Evolutionary conservation across 164 flowering plant genomes (phyloP).

Genomic region (Magnolia kwangsiensis): DNA sequence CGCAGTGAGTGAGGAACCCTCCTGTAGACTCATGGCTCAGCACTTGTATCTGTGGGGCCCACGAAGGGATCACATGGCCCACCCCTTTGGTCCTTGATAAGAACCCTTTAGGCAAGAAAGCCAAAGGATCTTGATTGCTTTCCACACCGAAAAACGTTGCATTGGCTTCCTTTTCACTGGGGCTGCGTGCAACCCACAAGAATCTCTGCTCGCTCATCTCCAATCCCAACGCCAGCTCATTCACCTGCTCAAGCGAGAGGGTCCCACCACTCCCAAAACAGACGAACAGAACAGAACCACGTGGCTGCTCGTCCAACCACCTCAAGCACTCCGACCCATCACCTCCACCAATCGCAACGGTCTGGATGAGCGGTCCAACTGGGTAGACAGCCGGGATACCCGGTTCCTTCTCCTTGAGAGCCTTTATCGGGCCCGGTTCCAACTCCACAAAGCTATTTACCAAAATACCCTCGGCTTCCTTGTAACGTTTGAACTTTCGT

Average conservation of each 20-base stretch:
- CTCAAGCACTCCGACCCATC: slow-evolving; percentile 15
- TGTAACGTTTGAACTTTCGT: slow-evolving; percentile 6
- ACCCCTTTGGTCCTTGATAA: slow-evolving; percentile 11
- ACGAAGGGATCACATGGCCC: slow-evolving; percentile 21
- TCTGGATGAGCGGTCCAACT: slow-evolving; percentile 29
- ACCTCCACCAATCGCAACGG: not conserved
- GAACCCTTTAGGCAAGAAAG: slow-evolving; percentile 25
- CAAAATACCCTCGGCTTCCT: slow-evolving; percentile 22
- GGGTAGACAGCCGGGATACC: slow-evolving; percentile 25
- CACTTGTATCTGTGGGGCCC: slow-evolving; percentile 17
- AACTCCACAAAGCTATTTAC: slow-evolving; percentile 22
- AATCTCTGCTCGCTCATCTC: slow-evolving; percentile 38
- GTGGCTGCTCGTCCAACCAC: slow-evolving; percentile 41
- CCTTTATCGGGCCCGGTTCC: slow-evolving; percentile 17
- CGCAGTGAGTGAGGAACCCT: slow-evolving; percentile 32
- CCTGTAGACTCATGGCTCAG: slow-evolving; percentile 12
- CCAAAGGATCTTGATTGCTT: slow-evolving; percentile 18
- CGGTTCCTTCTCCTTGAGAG: slow-evolving; percentile 12
- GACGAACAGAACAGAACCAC: slow-evolving; percentile 29
- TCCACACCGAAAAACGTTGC: slow-evolving; percentile 17
- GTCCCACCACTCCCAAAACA: slow-evolving; percentile 47
- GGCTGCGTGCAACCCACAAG: slow-evolving; percentile 34
- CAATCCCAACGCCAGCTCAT: slow-evolving; percentile 33
- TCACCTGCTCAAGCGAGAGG: slow-evolving; percentile 20
- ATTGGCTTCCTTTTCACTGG: slow-evolving; percentile 16